A percentile compares a stretch with the other conserved stretches of the same genome.
phyloP scores from a whole-genome alignment of 345 rosid genomes.

The Noccaea bulbosa region DNA sequence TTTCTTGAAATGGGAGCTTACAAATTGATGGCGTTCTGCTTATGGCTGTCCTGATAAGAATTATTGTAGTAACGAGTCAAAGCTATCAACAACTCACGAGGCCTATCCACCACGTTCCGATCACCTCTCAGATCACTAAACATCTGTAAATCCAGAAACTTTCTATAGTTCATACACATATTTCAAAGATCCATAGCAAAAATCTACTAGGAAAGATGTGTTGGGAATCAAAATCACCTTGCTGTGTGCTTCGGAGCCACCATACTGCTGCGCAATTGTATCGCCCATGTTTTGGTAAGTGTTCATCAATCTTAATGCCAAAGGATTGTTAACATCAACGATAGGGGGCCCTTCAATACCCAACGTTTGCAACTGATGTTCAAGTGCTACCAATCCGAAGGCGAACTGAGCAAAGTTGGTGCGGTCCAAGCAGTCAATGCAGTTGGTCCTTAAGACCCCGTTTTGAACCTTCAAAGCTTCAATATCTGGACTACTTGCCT shows the following conservation, averaged over 20 bases:
- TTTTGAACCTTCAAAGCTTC: constrained; percentile 51
- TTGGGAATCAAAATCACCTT: constrained; percentile 54
- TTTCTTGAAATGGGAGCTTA: constrained; percentile 14
- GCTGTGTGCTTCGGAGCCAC: constrained; percentile 95
- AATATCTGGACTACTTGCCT: constrained; percentile 36
- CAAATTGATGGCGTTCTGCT: constrained; percentile 47
- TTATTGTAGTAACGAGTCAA: constrained; percentile 39
- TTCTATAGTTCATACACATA: constrained; percentile 15
- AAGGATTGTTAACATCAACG: constrained; percentile 64
- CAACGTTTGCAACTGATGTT: constrained; percentile 63
- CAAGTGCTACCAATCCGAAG: constrained; percentile 79
- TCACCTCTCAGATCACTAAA: constrained; percentile 42
- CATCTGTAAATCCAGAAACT: constrained; percentile 34
- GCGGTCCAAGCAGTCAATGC: constrained; percentile 95
- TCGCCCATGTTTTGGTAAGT: constrained; percentile 85
- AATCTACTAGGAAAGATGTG: background rate
- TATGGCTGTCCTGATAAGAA: constrained; percentile 34
- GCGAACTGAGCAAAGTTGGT: constrained; percentile 95
- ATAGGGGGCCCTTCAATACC: constrained; percentile 58
- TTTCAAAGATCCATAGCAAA: constrained; percentile 1
- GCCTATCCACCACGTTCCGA: constrained; percentile 35
- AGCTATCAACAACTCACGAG: constrained; percentile 37
- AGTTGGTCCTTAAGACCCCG: constrained; percentile 90
- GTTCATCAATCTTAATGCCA: constrained; percentile 70
- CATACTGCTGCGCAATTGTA: constrained; percentile 87